Evolutionary conservation across 768 basidiomycete species (phyloP).

Genomic region (Epithele typhae): DNA sequence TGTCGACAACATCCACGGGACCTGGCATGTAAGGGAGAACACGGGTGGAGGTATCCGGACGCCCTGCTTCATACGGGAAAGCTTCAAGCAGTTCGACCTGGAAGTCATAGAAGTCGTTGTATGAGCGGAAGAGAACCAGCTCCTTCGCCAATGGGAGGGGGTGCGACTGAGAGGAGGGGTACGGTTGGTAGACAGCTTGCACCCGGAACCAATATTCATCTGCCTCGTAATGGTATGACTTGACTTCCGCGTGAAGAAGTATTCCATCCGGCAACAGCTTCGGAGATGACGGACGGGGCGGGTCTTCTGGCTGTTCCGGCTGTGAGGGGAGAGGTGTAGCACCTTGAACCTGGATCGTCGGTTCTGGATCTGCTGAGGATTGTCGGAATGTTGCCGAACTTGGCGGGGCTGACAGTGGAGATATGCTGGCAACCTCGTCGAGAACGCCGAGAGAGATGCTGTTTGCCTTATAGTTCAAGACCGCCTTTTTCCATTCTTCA

Average conservation of each 20-base stretch:
- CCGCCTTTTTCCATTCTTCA: constrained; percentile 98
- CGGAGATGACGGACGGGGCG: constrained; percentile 37
- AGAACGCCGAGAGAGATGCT: constrained; percentile 93
- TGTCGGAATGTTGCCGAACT: constrained; percentile 25
- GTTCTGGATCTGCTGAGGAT: constrained; percentile 13
- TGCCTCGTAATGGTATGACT: constrained; percentile 96
- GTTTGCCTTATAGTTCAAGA: constrained; percentile 93
- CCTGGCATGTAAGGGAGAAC: constrained; percentile 98
- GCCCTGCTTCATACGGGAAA: constrained; percentile 91
- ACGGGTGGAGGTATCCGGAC: constrained; percentile 57
- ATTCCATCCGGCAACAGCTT: constrained; percentile 74
- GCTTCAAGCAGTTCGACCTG: constrained; percentile 83
- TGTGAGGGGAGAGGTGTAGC: constrained; percentile 16
- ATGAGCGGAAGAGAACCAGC: constrained; percentile 88
- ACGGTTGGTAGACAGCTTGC: constrained; percentile 85
- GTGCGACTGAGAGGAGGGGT: constrained; percentile 52
- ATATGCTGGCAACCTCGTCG: constrained; percentile 43
- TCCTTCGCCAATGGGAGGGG: constrained; percentile 64
- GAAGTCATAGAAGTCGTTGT: constrained; percentile 98
- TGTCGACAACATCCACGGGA: constrained; percentile 80
- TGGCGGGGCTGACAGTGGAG: constrained; percentile 39
- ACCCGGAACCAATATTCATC: constrained; percentile 98
- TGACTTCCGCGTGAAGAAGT: constrained; percentile 81
- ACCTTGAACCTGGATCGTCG: constrained; percentile 9
- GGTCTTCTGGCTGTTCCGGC: constrained; percentile 19